Conservation (phyloP, 441 rosid species). For the Populus trichocarpa region DNA sequence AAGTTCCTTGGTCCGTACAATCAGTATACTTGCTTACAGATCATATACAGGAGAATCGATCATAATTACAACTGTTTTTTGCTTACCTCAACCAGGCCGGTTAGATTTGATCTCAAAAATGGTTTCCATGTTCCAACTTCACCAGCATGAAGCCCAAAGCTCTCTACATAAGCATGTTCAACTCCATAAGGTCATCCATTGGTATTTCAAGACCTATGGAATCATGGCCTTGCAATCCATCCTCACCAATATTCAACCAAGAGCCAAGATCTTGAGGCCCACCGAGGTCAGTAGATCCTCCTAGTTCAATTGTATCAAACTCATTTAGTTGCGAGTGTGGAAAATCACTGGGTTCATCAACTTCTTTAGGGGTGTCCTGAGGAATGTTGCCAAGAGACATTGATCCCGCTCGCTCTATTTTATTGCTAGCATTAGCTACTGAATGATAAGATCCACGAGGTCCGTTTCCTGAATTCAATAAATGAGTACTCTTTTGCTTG, state of each 20-base stretch:
- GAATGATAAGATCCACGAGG: constrained; percentile 16
- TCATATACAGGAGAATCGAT: constrained; percentile 12
- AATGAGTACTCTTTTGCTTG: constrained; percentile 52
- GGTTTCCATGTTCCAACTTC: not conserved
- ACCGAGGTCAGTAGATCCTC: constrained; percentile 28
- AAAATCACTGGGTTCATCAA: constrained; percentile 46
- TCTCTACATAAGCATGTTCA: constrained; percentile 33
- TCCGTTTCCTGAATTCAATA: constrained; percentile 37
- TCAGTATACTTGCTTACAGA: not conserved
- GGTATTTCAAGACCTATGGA: constrained; percentile 78
- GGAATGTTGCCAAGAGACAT: constrained; percentile 12
- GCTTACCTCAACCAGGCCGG: not conserved
- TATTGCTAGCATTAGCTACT: constrained; percentile 12
- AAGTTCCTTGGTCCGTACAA: not conserved
- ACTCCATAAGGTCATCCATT: constrained; percentile 77
- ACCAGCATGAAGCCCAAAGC: not conserved
- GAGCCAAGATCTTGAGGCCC: constrained; percentile 54
- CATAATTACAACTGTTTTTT: not conserved
- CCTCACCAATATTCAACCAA: constrained; percentile 61
- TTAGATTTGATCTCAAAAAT: not conserved
- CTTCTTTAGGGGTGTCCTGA: constrained; percentile 25
- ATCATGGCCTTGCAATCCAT: constrained; percentile 66
- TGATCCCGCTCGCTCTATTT: constrained; percentile 9
- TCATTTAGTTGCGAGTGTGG: constrained; percentile 47
- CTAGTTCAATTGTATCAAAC: constrained; percentile 45